Conservation (phyloP, 345 rosid genomes). For the Eucalyptus urophylla region DNA sequence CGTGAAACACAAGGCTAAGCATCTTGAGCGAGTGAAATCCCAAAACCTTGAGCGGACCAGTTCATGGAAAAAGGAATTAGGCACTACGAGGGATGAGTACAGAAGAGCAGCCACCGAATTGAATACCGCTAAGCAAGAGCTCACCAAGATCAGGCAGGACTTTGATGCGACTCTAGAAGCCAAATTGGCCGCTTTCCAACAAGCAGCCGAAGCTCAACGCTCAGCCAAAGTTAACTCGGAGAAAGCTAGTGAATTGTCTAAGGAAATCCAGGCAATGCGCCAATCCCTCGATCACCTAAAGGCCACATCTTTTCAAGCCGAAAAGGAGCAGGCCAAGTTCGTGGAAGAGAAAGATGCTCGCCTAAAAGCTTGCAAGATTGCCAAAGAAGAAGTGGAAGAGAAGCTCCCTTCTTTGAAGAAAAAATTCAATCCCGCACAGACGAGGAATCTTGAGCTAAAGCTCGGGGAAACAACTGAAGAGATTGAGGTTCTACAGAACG, state of each 20-base stretch:
- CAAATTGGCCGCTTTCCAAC: conserved; percentile 46
- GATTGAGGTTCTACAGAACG: conserved; percentile 47
- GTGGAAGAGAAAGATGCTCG: conserved; percentile 31
- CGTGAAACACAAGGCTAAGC: conserved; percentile 8
- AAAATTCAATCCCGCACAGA: conserved; percentile 39
- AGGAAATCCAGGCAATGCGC: conserved; percentile 50
- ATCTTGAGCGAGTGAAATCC: conserved; percentile 55
- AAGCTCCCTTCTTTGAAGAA: conserved; percentile 22
- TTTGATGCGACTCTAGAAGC: conserved; percentile 58
- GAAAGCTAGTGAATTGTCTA: conserved; percentile 34
- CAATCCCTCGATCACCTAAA: conserved; percentile 44
- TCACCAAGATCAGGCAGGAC: conserved; percentile 60
- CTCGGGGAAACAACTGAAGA: conserved; percentile 43
- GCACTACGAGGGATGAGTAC: conserved; percentile 49
- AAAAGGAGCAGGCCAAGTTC: conserved; percentile 25
- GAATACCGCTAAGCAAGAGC: conserved; percentile 56
- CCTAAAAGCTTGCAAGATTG: conserved; percentile 15
- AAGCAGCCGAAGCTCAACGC: conserved; percentile 58
- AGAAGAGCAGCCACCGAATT: conserved; percentile 26
- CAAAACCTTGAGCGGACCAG: conserved; percentile 5
- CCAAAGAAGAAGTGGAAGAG: conserved; percentile 35
- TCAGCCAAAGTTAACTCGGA: conserved; percentile 16
- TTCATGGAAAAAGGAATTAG: conserved; percentile 33
- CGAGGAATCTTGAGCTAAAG: conserved; percentile 32
- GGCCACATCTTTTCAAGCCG: conserved; percentile 32